Evolutionary conservation across 108 stramenopile species (phyloP).

Genomic region (Seminavis robusta): DNA sequence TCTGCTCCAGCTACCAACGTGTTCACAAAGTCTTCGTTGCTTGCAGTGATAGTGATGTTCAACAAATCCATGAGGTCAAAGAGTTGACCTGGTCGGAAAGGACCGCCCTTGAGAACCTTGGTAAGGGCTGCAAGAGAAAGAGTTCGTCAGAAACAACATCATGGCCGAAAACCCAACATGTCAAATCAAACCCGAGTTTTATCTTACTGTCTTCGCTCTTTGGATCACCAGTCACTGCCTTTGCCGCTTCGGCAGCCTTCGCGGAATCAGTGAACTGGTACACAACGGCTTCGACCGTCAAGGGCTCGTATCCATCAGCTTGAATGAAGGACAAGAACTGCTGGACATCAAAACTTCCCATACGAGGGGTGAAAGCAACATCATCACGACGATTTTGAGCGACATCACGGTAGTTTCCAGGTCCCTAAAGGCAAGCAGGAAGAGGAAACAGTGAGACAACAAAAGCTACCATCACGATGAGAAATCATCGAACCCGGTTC

Average conservation of each 20-base stretch:
- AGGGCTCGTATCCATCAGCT: slow-evolving; percentile 95
- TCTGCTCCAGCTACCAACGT: slow-evolving; percentile 61
- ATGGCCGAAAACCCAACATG: not conserved
- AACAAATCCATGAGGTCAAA: slow-evolving; percentile 76
- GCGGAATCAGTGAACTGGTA: slow-evolving; percentile 61
- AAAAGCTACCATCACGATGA: no score
- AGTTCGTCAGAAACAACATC: not conserved
- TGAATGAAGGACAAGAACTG: slow-evolving; percentile 92
- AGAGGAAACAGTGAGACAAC: not conserved
- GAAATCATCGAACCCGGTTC: not conserved
- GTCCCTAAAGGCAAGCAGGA: slow-evolving; percentile 49
- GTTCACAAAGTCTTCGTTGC: slow-evolving; percentile 65
- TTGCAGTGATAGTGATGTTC: slow-evolving; percentile 49
- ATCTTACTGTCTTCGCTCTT: slow-evolving; percentile 53
- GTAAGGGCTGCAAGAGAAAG: slow-evolving; percentile 21
- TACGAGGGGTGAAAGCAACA: slow-evolving; percentile 83
- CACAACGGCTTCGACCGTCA: slow-evolving; percentile 88
- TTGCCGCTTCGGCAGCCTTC: slow-evolving; percentile 57
- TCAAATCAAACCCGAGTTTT: not conserved
- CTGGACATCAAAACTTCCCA: slow-evolving; percentile 85
- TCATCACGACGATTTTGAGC: slow-evolving; percentile 95
- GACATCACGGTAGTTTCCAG: slow-evolving; percentile 96
- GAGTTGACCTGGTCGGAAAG: slow-evolving; percentile 93
- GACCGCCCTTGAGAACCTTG: slow-evolving; percentile 66
- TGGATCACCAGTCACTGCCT: slow-evolving; percentile 47